A percentile compares a stretch with the other conserved stretches of the same genome.
phyloP scores from a whole-genome alignment of 768 basidiomycete species.

The Phylloporus sp. region DNA sequence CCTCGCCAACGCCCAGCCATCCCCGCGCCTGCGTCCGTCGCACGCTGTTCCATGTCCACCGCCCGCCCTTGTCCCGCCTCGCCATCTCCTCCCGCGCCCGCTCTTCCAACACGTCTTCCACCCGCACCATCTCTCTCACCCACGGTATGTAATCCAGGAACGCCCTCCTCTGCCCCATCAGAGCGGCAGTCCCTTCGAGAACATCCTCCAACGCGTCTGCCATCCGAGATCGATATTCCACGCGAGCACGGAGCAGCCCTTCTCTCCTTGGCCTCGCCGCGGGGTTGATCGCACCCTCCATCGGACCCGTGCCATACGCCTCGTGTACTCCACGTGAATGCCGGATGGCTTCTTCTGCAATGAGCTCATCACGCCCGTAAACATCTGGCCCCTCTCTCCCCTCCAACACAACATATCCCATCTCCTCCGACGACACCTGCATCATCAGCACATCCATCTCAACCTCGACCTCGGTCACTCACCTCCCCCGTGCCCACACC shows the following conservation, averaged over 20 bases:
- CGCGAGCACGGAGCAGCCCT: slow-evolving; percentile 37
- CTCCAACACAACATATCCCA: slow-evolving; percentile 42
- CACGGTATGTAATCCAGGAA: slow-evolving; percentile 69
- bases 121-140: slow-evolving; percentile 56
- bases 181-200: slow-evolving; percentile 38
- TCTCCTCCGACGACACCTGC: slow-evolving; percentile 43
- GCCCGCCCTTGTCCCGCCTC: slow-evolving; percentile 33
- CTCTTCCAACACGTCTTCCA: slow-evolving; percentile 48
- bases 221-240: slow-evolving; percentile 41
- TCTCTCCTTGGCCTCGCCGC: slow-evolving; percentile 21
- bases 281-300: slow-evolving; percentile 33
- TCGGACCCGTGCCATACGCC: slow-evolving; percentile 28
- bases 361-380: slow-evolving; percentile 44
- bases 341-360: slow-evolving; percentile 42
- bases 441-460: slow-evolving; percentile 7
- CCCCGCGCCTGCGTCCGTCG: slow-evolving; percentile 39
- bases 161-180: slow-evolving; percentile 42
- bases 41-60: slow-evolving; percentile 59
- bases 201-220: slow-evolving; percentile 44
- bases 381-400: slow-evolving; percentile 27
- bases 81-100: slow-evolving; percentile 32
- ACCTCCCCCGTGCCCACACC: slow-evolving; percentile 38
- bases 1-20: slow-evolving; percentile 35
- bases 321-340: slow-evolving; percentile 43
- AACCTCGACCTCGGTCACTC: slow-evolving; percentile 9